These are phyloP conservation scores for Scheffersomyces lignosus DNA, from an alignment of 805 yeast species.

Conservation along the genomic window DNA sequence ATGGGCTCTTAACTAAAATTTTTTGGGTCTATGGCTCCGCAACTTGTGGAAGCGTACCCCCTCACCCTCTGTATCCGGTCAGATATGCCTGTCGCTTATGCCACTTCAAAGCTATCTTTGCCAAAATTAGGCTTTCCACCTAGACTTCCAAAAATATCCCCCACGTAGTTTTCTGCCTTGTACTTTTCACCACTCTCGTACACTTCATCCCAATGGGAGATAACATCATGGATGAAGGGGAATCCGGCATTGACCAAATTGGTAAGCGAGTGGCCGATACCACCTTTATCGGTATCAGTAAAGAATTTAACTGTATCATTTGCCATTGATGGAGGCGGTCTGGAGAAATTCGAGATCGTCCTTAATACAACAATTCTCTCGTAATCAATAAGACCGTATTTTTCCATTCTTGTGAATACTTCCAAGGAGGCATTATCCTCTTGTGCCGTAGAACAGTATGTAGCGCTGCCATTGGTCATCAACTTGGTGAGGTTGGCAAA, in stretches of 20 bases:
- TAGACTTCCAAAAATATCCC: slow-evolving; percentile 17
- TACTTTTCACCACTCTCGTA: slow-evolving; percentile 12
- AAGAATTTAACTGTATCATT: slow-evolving; percentile 19
- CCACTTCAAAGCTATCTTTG: neutral
- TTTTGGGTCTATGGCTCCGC: too few relatives aligned
- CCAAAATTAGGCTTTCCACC: slow-evolving; percentile 3
- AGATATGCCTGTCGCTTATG: too few relatives aligned
- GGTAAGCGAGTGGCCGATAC: slow-evolving; percentile 11
- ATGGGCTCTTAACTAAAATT: too few relatives aligned
- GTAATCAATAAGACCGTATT: slow-evolving; percentile 17
- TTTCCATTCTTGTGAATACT: slow-evolving; percentile 18
- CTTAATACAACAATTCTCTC: slow-evolving; percentile 20
- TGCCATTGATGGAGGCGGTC: slow-evolving; percentile 20
- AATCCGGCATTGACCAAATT: slow-evolving; percentile 20
- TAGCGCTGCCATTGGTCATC: slow-evolving; percentile 20
- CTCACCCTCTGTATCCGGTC: too few relatives aligned
- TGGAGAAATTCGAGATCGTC: slow-evolving; percentile 19
- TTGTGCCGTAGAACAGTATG: slow-evolving; percentile 20
- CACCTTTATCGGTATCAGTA: slow-evolving; percentile 15
- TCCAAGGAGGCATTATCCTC: slow-evolving; percentile 23
- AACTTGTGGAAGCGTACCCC: too few relatives aligned
- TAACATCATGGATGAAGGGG: slow-evolving; percentile 17
- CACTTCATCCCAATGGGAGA: slow-evolving; percentile 17
- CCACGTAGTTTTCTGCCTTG: slow-evolving; percentile 19
- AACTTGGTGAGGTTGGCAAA: slow-evolving; percentile 14